phyloP scores from a whole-genome alignment of 2,329 filamentous ascomycete species.

The Colletotrichum navitas region DNA sequence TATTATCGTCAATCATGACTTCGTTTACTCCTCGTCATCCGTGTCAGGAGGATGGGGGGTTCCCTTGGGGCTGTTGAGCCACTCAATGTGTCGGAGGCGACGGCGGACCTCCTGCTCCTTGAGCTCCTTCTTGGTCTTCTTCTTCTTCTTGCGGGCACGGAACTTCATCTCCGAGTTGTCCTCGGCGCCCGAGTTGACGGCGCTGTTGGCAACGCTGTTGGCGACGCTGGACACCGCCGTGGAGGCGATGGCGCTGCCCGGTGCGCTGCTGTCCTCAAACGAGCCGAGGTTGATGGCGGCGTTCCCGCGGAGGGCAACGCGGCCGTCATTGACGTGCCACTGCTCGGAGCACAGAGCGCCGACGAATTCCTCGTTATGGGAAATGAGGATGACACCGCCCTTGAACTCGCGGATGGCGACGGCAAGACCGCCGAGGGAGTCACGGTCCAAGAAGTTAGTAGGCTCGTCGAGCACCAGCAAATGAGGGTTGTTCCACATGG shows the following conservation, averaged over 20 bases:
- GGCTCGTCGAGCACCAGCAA: conserved; percentile 97
- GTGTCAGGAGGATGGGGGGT: conserved; percentile 83
- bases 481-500: conserved; percentile 99
- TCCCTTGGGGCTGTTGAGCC: conserved; percentile 88
- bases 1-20: conserved; percentile 35
- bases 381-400: conserved; percentile 99
- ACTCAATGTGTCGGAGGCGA: conserved; percentile 86
- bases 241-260: conserved; percentile 69
- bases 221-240: conserved; percentile 68
- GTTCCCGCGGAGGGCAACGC: conserved; percentile 86
- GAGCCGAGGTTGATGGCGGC: conserved; percentile 80
- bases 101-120: conserved; percentile 94
- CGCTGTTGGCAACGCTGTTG: conserved; percentile 68
- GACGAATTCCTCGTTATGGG: conserved; percentile 99
- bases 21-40: conserved; percentile 74
- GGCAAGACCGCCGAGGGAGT: conserved; percentile 96
- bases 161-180: conserved; percentile 88
- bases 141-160: conserved; percentile 93
- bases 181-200: conserved; percentile 86
- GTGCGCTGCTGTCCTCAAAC: conserved; percentile 81
- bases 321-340: conserved; percentile 92
- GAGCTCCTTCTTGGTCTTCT: conserved; percentile 95
- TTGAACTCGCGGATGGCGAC: conserved; percentile 98
- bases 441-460: conserved; percentile 98
- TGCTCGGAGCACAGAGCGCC: conserved; percentile 96